Evolutionary conservation across 2,329 filamentous ascomycete species (phyloP), one percentile per base, ranked within the genome.

Genomic region (Ophiostoma triangulosporum): DNA sequence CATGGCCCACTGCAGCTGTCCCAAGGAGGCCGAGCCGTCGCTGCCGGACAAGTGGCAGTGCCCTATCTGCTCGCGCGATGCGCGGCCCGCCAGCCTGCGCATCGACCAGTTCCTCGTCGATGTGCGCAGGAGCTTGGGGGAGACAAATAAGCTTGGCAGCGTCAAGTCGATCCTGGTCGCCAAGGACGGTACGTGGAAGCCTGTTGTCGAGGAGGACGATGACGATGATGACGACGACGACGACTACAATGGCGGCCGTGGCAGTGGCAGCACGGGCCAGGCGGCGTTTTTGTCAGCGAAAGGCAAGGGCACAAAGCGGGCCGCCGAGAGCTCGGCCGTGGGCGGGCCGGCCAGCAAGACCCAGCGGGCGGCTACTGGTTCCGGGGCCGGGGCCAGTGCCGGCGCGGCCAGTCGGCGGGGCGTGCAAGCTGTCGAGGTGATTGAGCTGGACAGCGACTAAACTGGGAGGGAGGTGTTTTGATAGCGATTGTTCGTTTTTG

Each of bases 1-100:
- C 50, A 51, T 45, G 17, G 60, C 22, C 51, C 64, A 50, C 60
- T 73, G 74, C 52, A 54, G 56, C 1, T 74, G 70, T 59, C 60
- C 62, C 11, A 63, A 60, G 45, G 20, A 50, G 4, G 33, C 52
- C 5, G 74, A 82, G 59, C 79, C 77, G 8, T 74, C 73, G 1
- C 68, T 76, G 53, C 71, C 78, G 0, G 87, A 93, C 62, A 78
- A 79, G 51, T 96, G 90, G 89, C 84, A 78, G 58, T 98, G 93
- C 61, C 93, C 93, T 0, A 80, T 95, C 29, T 97, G 91, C 65
- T 73, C 74, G 26, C 71, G 69, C 31, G 90, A 96, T 65, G 88
- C 86, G 11, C 77, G 90, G 14, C 93, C 91, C 0, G 71, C 73
- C 24, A 77, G 71, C 56, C 74, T 97, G 1, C 66, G 80, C 2